These are phyloP conservation scores for Cocos nucifera DNA, from an alignment of 176 grass and related monocot genomes.

Conservation along the genomic window DNA sequence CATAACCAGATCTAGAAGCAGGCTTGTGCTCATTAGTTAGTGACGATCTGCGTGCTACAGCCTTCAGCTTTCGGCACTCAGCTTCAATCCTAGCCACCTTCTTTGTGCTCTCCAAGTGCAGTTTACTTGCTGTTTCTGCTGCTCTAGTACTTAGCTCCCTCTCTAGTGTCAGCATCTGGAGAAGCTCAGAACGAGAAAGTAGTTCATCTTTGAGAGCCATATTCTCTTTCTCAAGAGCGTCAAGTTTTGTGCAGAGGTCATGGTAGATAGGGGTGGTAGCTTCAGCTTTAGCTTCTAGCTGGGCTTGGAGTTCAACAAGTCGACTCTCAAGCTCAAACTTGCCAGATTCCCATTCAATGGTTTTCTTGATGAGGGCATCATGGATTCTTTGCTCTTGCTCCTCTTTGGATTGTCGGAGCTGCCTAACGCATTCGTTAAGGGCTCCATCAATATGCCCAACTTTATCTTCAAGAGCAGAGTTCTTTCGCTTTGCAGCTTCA, in stretches of 20 bases:
- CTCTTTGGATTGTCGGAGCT: constrained; percentile 58
- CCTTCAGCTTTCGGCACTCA: constrained; percentile 58
- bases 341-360: constrained; percentile 47
- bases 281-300: constrained; percentile 64
- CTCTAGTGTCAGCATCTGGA: constrained; percentile 52
- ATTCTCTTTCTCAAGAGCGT: constrained; percentile 60
- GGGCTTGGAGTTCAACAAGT: constrained; percentile 50
- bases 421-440: constrained; percentile 84
- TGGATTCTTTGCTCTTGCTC: constrained; percentile 56
- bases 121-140: constrained; percentile 81
- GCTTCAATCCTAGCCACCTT: constrained; percentile 61
- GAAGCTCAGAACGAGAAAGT: constrained; percentile 10
- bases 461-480: constrained; percentile 42
- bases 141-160: constrained; percentile 68
- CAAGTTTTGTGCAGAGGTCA: constrained; percentile 31
- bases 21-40: constrained; percentile 14
- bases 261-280: constrained; percentile 17
- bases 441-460: constrained; percentile 58
- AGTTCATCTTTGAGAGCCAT: constrained; percentile 43
- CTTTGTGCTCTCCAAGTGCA: constrained; percentile 70
- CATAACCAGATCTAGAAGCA: constrained; percentile 12
- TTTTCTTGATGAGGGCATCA: constrained; percentile 38
- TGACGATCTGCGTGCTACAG: constrained; percentile 10
- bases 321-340: constrained; percentile 56
- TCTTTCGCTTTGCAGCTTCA: constrained; percentile 15